Base-by-base conservation (phyloP, 2,329 filamentous ascomycete species). In the Didymellaceae sp. region DNA sequence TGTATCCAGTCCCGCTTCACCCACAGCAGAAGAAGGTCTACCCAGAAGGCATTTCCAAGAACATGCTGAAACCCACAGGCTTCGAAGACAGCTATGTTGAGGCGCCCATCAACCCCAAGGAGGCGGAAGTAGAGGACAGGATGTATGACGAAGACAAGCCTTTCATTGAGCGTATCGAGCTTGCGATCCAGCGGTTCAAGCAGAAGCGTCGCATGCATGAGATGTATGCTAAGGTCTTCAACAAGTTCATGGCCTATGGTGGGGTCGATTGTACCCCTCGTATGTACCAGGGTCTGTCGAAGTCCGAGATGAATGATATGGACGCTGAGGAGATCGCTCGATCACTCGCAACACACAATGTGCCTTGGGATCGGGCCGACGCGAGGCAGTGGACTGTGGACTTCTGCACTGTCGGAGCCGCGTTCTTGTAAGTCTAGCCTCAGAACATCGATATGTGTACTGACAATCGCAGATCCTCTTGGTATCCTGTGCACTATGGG, bases 171-270 rank as follows among this genome's bases (percentile, higher is more conserved):
- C 90, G 94, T 37, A 90, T 97, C 31, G 87, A 97, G 66, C 82
- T 86, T 20, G 94, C 90, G 37, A 88, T 97, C 45, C 86, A 91
- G 59, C 87, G 91, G 11, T 99, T 87, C 75, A 85, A 88, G 55
- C 80, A 83, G 26, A 88, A 86, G 37, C 88, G 92, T 24, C 91
- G 89, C 58, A 82, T 96, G 51, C 83, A 88, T 51, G 72, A 78
- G 10, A 78, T 84, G 4, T 85, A 85, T 18, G 72, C 78, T 4
- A 77, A 81, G 14, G 76, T 91, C 25, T 94, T 99, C 74, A 81
- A 84, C 64, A 89, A 89, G 57, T 96, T 94, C 66, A 82, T 97
- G 49, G 81, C 84, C 26, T 87, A 93, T 34, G 94, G 94, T 2
- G 93, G 94, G 4, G 82, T 99, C 31, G 86, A 91, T 33, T 77